Conservation (phyloP, 441 rosid genomes). For the Daphne laureola region DNA sequence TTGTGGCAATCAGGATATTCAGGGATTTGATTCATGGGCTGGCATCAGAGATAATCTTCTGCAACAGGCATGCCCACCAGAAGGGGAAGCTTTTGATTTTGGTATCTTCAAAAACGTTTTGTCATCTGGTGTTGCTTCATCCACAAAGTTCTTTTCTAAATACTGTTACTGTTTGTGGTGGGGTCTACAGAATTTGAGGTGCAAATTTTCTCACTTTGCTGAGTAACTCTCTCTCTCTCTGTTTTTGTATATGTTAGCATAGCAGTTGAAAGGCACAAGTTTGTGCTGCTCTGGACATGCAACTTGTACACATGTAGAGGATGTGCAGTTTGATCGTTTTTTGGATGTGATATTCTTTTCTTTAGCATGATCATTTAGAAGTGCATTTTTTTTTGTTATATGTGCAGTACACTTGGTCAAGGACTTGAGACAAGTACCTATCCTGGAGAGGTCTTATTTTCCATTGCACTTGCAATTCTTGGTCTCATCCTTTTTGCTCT, state of each 20-base stretch:
- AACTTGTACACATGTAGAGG: too few species aligned
- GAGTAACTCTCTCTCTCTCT: background rate
- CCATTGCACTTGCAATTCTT: constrained; percentile 74
- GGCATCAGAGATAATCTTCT: constrained; percentile 27
- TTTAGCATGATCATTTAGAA: too few species aligned
- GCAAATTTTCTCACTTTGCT: constrained; percentile 3
- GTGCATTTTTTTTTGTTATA: constrained; percentile 11
- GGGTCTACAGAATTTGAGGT: constrained; percentile 99
- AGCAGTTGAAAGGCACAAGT: too few species aligned
- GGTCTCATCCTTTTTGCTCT: constrained; percentile 98
- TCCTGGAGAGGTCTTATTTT: constrained; percentile 84
- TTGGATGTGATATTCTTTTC: too few species aligned
- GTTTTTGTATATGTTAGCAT: too few species aligned
- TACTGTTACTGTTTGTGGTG: constrained; percentile 94
- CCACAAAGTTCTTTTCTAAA: constrained; percentile 60
- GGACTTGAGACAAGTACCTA: constrained; percentile 93
- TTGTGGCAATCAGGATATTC: constrained; percentile 55
- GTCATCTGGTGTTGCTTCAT: constrained; percentile 67
- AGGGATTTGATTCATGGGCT: constrained; percentile 44
- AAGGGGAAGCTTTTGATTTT: constrained; percentile 47
- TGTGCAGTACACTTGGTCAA: constrained; percentile 91
- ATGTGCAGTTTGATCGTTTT: too few species aligned
- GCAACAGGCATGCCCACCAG: constrained; percentile 27
- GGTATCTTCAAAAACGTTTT: constrained; percentile 68
- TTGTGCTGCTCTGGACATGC: too few species aligned